Base-by-base conservation (phyloP, 1,139 yeast species). In the Lodderomyces oxycetoniae region DNA sequence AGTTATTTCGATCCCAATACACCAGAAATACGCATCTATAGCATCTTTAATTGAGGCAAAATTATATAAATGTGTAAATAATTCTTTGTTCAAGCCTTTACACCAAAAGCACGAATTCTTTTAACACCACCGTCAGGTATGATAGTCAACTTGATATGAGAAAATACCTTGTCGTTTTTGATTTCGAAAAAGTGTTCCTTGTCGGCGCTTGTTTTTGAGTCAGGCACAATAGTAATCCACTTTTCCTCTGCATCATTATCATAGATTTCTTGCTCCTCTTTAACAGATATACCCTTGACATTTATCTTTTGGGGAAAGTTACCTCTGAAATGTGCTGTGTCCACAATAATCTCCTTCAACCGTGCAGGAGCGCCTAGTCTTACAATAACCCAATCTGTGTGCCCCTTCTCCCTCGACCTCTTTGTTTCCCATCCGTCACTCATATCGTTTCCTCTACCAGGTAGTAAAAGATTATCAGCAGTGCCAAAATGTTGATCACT, bases 341-440 rank as follows among this genome's bases (percentile, higher is more conserved):
- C 97, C 23, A 89, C 74, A 3, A 83, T 71, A 29, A 88, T 62
- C 41, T 75, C 68, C 23, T 70, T 61, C 39, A 86, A 65, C 7
- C 68, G 67, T 5, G 83, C 63, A 17, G 66, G 61, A 19, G 81
- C 75, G 14, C 96, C 96, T 37, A 89, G 71, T 49, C 80, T 75
- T 38, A 89, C 72, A 34, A 85, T 71, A 3, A 77, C 95, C 96
- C 96, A 89, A 64, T 89, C 97, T 26, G 74, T 77, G 56, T 89
- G 97, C 27, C 86, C 89, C 3, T 79, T 74, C 13, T 64, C 71
- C 56, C 97, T 74, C 1, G 96, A 86, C 54, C 97, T 76, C 47
- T 77, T 77, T n/a, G 97, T 89, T 58, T 89, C 97, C 97, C 97
- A 89, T 11, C 98, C 98, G 52, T 91, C 96, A 31, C 94, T 79